Conservation (phyloP, 2,329 filamentous ascomycete species). For the Pseudomassariella vexata region DNA sequence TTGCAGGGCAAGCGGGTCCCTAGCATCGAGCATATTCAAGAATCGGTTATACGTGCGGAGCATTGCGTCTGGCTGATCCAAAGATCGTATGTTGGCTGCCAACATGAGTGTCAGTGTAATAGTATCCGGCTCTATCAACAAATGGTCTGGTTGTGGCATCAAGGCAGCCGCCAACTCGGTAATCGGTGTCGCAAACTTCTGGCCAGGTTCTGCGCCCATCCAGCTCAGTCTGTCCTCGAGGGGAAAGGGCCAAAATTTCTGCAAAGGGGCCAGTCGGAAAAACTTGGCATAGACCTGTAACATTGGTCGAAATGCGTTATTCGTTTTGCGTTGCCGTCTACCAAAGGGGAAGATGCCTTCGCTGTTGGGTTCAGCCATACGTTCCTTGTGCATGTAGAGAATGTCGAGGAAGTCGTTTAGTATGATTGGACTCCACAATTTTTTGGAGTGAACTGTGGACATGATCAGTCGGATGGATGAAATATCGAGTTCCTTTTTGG, state of each 20-base stretch:
- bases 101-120: conserved; percentile 21
- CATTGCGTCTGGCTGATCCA: conserved; percentile 22
- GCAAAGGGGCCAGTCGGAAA: conserved; percentile 40
- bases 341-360: too few relatives aligned
- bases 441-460: conserved; percentile 40
- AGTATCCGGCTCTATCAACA: conserved; percentile 19
- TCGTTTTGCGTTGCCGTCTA: conserved; percentile 25
- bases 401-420: conserved; percentile 48
- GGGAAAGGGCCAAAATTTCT: conserved; percentile 24
- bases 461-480: conserved; percentile 50
- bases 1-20: conserved; percentile 27
- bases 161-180: conserved; percentile 12
- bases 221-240: conserved; percentile 16
- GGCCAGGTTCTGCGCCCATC: conserved; percentile 2
- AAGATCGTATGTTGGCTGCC: conserved; percentile 17
- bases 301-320: conserved; percentile 39
- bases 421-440: conserved; percentile 41
- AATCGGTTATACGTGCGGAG: conserved; percentile 41
- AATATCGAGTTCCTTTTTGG: conserved; percentile 52
- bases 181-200: conserved; percentile 11
- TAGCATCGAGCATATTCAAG: conserved; percentile 30
- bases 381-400: conserved; percentile 39
- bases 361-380: conserved; percentile 20
- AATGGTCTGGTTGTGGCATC: conserved; percentile 11
- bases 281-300: conserved; percentile 41